phyloP scores from a whole-genome alignment of 345 rosid species.

The Luvunga scandens region DNA sequence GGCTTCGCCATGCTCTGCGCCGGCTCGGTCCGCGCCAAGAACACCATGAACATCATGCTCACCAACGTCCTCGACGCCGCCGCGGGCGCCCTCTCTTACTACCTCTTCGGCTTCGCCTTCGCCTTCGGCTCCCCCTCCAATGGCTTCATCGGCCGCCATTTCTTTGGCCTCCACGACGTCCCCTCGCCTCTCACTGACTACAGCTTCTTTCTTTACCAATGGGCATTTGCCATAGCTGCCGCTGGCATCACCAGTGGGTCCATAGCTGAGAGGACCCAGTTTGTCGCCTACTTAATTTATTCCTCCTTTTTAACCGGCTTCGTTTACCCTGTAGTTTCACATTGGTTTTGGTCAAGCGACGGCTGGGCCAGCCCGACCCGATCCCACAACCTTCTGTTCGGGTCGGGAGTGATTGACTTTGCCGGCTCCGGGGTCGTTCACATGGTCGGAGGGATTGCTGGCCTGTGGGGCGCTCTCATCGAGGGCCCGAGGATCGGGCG shows the following conservation, averaged over 20 bases:
- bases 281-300: slow-evolving; percentile 69
- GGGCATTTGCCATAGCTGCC: slow-evolving; percentile 82
- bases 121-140: slow-evolving; percentile 78
- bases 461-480: slow-evolving; percentile 69
- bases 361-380: slow-evolving; percentile 68
- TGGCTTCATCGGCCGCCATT: slow-evolving; percentile 65
- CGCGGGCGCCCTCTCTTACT: slow-evolving; percentile 66
- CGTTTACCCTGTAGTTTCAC: slow-evolving; percentile 67
- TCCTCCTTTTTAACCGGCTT: slow-evolving; percentile 70
- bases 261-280: slow-evolving; percentile 75
- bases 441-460: slow-evolving; percentile 81
- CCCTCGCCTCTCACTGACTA: slow-evolving; percentile 41
- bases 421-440: slow-evolving; percentile 84
- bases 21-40: slow-evolving; percentile 76
- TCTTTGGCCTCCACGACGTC: slow-evolving; percentile 44
- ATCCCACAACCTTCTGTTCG: slow-evolving; percentile 32
- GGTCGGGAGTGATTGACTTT: slow-evolving; percentile 67
- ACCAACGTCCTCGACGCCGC: slow-evolving; percentile 79
- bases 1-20: slow-evolving; percentile 91
- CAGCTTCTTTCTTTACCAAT: slow-evolving; percentile 66
- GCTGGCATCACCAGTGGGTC: slow-evolving; percentile 85
- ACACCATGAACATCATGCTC: slow-evolving; percentile 85
- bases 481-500: slow-evolving; percentile 80
- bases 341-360: slow-evolving; percentile 73
- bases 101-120: slow-evolving; percentile 72